Evolutionary conservation across 306 rosid species (phyloP).

Genomic region (Ammopiptanthus mongolicus): DNA sequence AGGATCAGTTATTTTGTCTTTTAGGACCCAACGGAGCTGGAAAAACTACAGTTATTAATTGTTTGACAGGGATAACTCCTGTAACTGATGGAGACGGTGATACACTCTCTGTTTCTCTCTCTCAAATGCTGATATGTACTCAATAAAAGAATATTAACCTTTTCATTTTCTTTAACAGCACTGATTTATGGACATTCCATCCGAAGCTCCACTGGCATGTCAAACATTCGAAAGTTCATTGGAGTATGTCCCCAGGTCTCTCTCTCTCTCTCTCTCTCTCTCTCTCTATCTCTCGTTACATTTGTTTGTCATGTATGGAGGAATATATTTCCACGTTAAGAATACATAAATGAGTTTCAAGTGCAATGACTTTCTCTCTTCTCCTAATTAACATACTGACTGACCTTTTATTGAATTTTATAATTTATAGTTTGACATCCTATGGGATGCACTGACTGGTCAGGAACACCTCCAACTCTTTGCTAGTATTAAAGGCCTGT

Average conservation of each 20-base stretch:
- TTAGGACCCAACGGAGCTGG: conserved; percentile 98
- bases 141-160: conserved; percentile 12
- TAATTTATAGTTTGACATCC: conserved; percentile 65
- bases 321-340: neutral
- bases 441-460: conserved; percentile 85
- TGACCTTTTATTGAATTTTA: conserved; percentile 15
- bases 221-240: conserved; percentile 64
- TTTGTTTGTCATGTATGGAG: conserved; percentile 11
- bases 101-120: neutral
- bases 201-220: conserved; percentile 64
- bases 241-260: conserved; percentile 98
- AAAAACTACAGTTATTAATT: conserved; percentile 79
- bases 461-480: conserved; percentile 83
- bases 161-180: conserved; percentile 43
- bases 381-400: neutral
- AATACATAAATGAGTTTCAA: conserved; percentile 1
- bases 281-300: neutral
- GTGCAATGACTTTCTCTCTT: neutral
- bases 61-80: conserved; percentile 89
- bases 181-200: conserved; percentile 70
- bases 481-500: conserved; percentile 72
- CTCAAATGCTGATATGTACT: neutral
- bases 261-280: neutral
- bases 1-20: conserved; percentile 85
- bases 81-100: conserved; percentile 85